Percentiles rank a stretch among this genome's conserved stretches.
Conservation (phyloP, 768 basidiomycete species). For the Lentinula raphanica region DNA sequence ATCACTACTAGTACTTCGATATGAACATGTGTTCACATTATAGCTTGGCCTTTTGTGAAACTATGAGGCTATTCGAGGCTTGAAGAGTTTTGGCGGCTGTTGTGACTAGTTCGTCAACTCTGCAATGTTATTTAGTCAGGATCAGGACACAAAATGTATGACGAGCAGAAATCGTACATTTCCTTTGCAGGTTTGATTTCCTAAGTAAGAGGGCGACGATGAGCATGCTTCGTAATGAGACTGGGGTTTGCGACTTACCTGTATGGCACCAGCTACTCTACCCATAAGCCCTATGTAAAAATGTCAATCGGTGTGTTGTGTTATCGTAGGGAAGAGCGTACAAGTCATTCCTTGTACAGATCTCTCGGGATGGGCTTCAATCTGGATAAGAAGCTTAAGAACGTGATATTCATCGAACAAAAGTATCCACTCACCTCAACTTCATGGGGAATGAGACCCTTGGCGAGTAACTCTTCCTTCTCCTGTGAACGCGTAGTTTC, state of each 20-base stretch:
- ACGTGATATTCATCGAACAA: background rate
- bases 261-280: constrained; percentile 67
- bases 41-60: constrained; percentile 47
- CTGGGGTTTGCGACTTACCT: constrained; percentile 30
- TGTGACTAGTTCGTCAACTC: constrained; percentile 76
- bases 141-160: too few relatives aligned
- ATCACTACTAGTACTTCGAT: too few relatives aligned
- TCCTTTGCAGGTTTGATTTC: constrained; percentile 82
- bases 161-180: too few relatives aligned
- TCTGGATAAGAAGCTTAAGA: background rate
- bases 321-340: constrained; percentile 26
- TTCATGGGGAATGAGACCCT: constrained; percentile 74
- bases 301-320: background rate
- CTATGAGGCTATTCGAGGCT: constrained; percentile 32
- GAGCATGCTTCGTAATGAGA: background rate
- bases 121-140: constrained; percentile 22
- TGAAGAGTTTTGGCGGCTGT: constrained; percentile 60
- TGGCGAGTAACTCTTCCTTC: constrained; percentile 48
- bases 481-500: constrained; percentile 59
- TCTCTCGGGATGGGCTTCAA: constrained; percentile 63
- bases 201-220: constrained; percentile 22
- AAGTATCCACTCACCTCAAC: constrained; percentile 37
- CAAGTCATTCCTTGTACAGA: constrained; percentile 55
- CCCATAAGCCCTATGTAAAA: constrained; percentile 65
- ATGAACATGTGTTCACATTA: constrained; percentile 16